Percentiles rank a stretch among this genome's conserved stretches.
These are phyloP conservation scores for Penicillium sp. DNA, from an alignment of 2,329 filamentous ascomycete species.

Conservation along the genomic window DNA sequence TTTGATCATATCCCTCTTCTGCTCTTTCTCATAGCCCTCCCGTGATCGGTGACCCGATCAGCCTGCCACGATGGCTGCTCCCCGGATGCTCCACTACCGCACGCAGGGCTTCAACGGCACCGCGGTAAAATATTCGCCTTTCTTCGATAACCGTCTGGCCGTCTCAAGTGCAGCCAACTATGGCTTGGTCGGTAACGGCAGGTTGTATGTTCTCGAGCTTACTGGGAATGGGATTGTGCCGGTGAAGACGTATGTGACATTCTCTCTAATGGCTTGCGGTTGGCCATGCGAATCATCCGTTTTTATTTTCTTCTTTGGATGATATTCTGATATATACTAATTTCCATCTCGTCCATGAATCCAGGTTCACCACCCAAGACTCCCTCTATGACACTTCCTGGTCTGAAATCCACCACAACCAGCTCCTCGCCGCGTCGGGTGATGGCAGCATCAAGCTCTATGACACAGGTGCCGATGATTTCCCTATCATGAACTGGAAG, in stretches of 20 bases:
- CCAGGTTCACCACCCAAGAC: conserved; percentile 94
- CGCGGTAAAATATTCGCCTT: conserved; percentile 97
- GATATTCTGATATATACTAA: neutral
- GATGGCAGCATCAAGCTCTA: conserved; percentile 96
- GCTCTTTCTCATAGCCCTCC: neutral
- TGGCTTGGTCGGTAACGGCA: conserved; percentile 94
- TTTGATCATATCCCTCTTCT: neutral
- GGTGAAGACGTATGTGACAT: conserved; percentile 71
- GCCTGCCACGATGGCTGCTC: conserved; percentile 64
- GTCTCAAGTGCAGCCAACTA: conserved; percentile 93
- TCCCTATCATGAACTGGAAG: conserved; percentile 88
- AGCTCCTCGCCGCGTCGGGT: conserved; percentile 85
- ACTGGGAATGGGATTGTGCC: conserved; percentile 82
- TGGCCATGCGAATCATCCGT: no score
- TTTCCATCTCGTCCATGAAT: neutral
- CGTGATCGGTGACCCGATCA: conserved; percentile 18
- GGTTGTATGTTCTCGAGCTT: conserved; percentile 81
- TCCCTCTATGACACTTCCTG: conserved; percentile 93
- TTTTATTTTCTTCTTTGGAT: neutral
- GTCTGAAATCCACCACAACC: conserved; percentile 96
- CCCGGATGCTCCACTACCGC: conserved; percentile 74
- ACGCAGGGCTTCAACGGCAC: conserved; percentile 96
- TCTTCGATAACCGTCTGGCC: conserved; percentile 92
- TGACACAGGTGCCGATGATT: conserved; percentile 79
- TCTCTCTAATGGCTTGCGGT: neutral